Conservation (phyloP, 169 alveolate species). For the Plasmodium billcollinsi region DNA sequence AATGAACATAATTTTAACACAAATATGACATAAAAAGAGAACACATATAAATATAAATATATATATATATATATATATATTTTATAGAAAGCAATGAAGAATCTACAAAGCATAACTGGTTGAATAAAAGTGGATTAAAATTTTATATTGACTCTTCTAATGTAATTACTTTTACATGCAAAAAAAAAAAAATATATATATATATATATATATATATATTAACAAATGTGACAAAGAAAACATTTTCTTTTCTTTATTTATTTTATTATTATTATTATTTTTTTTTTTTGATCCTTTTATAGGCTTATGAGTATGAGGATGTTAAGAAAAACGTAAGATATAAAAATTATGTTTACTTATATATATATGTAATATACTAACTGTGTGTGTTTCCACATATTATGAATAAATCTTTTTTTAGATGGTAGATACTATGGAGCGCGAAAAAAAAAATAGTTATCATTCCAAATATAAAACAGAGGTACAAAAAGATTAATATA, state of each 20-base stretch:
- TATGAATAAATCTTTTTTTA: background rate
- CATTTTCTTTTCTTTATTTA: too few relatives aligned
- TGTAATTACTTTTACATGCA: slow-evolving; percentile 10
- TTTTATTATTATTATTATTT: slow-evolving; percentile 4
- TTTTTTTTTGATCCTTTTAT: background rate
- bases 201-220: too few relatives aligned
- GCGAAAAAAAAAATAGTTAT: slow-evolving; percentile 36
- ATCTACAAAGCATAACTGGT: slow-evolving; percentile 36
- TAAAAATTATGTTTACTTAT: background rate
- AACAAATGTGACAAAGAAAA: too few relatives aligned
- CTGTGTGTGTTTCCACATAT: background rate
- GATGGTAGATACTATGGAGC: slow-evolving; percentile 46
- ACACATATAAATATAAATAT: background rate
- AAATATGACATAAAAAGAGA: too few relatives aligned
- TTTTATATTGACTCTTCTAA: slow-evolving; percentile 46
- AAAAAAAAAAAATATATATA: too few relatives aligned
- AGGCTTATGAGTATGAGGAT: slow-evolving; percentile 74
- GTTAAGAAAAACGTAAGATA: slow-evolving; percentile 40
- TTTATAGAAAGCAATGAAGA: slow-evolving; percentile 1
- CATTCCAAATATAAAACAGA: slow-evolving; percentile 29
- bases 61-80: background rate
- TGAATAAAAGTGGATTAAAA: slow-evolving; percentile 42
- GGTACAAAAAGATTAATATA: slow-evolving; percentile 5
- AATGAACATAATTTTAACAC: background rate
- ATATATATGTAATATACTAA: background rate